A percentile compares a stretch with the other conserved stretches of the same genome.
Evolutionary conservation across 176 grass and related monocot species (phyloP).

Genomic region (Zea luxurians): DNA sequence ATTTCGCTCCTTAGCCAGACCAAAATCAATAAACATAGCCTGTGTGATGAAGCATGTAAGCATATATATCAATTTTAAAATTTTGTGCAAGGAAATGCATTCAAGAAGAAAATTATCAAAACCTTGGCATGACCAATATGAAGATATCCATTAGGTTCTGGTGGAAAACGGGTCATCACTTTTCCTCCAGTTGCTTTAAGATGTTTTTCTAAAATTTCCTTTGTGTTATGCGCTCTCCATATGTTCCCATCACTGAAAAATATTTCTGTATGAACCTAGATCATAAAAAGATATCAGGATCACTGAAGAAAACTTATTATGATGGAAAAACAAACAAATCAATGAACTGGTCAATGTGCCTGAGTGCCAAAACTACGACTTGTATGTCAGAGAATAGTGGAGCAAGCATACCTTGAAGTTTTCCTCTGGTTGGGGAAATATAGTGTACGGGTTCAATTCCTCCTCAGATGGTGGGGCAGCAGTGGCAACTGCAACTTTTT

Average conservation of each 20-base stretch:
- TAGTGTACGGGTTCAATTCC: constrained; percentile 84
- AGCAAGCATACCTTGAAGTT: constrained; percentile 67
- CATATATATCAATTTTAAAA: constrained; percentile 14
- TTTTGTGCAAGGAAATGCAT: constrained; percentile 9
- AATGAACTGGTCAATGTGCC: not conserved
- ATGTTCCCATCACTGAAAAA: constrained; percentile 80
- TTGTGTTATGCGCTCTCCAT: constrained; percentile 90
- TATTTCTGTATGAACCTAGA: constrained; percentile 93
- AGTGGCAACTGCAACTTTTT: constrained; percentile 51
- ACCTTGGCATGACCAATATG: constrained; percentile 99
- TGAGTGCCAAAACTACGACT: not conserved
- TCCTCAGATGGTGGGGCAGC: constrained; percentile 62
- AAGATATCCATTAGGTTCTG: constrained; percentile 95
- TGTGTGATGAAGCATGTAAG: constrained; percentile 47
- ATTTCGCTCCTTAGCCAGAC: constrained; percentile 83
- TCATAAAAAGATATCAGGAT: constrained; percentile 11
- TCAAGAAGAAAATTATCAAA: constrained; percentile 31
- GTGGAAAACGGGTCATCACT: constrained; percentile 90
- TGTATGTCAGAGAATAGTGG: constrained; percentile 1
- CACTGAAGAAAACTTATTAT: constrained; percentile 9
- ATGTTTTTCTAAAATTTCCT: constrained; percentile 76
- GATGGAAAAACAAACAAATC: constrained; percentile 7
- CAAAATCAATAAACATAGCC: constrained; percentile 99
- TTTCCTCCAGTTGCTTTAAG: constrained; percentile 91
- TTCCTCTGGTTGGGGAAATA: constrained; percentile 90